Conservation (phyloP, 192 early-diverging fungal species). For the Phycomyces blakesleeanus region DNA sequence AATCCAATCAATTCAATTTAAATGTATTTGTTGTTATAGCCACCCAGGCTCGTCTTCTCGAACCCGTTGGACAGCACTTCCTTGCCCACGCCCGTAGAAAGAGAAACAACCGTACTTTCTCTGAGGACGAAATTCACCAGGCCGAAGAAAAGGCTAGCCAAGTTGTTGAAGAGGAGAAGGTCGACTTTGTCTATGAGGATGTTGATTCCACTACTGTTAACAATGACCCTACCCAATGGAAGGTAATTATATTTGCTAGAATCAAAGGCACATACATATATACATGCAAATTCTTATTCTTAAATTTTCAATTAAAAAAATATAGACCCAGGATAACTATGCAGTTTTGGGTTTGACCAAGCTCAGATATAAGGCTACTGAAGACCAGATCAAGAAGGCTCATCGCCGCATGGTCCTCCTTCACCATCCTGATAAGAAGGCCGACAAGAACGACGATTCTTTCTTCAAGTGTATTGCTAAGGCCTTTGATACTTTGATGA, state of each 20-base stretch:
- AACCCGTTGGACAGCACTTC: constrained; percentile 57
- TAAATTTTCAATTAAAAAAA: too few species aligned
- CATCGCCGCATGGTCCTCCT: constrained; percentile 82
- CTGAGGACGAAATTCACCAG: constrained; percentile 52
- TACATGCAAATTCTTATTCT: too few species aligned
- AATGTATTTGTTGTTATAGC: constrained; percentile 7
- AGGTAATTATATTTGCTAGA: too few species aligned
- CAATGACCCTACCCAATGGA: constrained; percentile 93
- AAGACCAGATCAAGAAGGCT: constrained; percentile 91
- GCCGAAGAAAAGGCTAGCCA: constrained; percentile 42
- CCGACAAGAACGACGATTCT: constrained; percentile 83
- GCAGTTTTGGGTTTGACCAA: constrained; percentile 89
- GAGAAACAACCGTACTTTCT: constrained; percentile 57
- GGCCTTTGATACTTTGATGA: constrained; percentile 91
- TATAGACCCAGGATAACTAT: constrained; percentile 87
- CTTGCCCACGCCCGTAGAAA: constrained; percentile 58
- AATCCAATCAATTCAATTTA: constrained; percentile 2
- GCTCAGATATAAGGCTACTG: constrained; percentile 82
- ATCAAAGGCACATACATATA: too few species aligned
- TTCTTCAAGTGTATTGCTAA: constrained; percentile 98
- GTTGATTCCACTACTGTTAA: constrained; percentile 71
- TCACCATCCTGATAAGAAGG: constrained; percentile 99
- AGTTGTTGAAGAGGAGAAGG: constrained; percentile 46
- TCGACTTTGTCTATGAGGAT: constrained; percentile 79
- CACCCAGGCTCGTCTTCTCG: constrained; percentile 38